phyloP scores from a whole-genome alignment of 805 yeast genomes.

The Suhomyces xylopsoci region DNA sequence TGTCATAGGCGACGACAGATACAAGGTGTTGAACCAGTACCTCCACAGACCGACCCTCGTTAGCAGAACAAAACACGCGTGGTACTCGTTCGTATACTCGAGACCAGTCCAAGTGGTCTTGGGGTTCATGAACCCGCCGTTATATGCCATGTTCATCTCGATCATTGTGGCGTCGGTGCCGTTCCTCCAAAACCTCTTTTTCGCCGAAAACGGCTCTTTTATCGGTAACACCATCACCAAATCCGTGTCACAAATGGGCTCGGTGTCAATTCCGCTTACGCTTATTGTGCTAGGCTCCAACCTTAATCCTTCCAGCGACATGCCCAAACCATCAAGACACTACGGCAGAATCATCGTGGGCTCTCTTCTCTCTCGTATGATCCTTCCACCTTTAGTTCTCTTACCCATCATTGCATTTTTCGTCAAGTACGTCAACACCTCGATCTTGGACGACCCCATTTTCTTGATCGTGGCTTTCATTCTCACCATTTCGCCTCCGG shows the following conservation, averaged over 20 bases:
- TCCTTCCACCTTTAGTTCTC: constrained; percentile 64
- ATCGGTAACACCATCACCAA: constrained; percentile 62
- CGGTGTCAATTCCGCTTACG: constrained; percentile 75
- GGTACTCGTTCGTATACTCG: not conserved
- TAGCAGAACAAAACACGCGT: not conserved
- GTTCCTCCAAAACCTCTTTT: constrained; percentile 53
- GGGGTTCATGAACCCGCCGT: constrained; percentile 73
- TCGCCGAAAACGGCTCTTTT: constrained; percentile 54
- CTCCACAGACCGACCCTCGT: not conserved
- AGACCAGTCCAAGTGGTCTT: constrained; percentile 21
- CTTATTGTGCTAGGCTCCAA: constrained; percentile 78
- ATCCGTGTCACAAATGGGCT: constrained; percentile 63
- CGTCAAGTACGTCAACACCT: constrained; percentile 61
- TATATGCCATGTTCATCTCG: constrained; percentile 71
- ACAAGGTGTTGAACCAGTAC: constrained; percentile 1
- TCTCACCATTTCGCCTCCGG: constrained; percentile 78
- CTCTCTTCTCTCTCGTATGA: constrained; percentile 73
- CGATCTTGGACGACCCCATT: constrained; percentile 78
- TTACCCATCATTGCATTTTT: constrained; percentile 63
- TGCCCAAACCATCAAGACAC: constrained; percentile 63
- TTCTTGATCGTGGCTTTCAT: constrained; percentile 73
- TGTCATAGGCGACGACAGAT: not conserved
- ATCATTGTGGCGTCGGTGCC: constrained; percentile 69
- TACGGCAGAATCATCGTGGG: constrained; percentile 64
- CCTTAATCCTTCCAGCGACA: constrained; percentile 63